Percentiles rank a stretch among this genome's conserved stretches.
Conservation (phyloP, 2,329 filamentous ascomycete genomes). For the Purpureocillium takamizusanense region DNA sequence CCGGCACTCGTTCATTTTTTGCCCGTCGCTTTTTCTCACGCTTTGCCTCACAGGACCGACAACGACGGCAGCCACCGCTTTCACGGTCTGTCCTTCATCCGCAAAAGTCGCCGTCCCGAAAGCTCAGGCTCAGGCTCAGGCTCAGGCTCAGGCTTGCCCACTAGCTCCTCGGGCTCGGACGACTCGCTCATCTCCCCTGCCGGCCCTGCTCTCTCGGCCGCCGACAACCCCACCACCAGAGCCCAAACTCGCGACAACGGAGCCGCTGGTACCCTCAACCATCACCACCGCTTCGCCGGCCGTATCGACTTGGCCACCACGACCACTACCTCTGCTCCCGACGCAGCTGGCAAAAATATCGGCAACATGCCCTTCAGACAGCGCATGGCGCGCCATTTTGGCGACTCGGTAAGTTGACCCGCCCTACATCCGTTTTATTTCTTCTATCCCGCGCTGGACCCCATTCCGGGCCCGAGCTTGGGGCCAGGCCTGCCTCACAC, state of each 20-base stretch:
- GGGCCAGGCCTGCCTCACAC: too few relatives aligned
- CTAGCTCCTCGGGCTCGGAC: too few relatives aligned
- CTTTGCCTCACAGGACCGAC: slow-evolving; percentile 2
- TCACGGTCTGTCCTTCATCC: slow-evolving; percentile 4
- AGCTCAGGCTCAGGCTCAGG: slow-evolving; percentile 5
- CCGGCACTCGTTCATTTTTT: background rate
- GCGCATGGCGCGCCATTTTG: slow-evolving; percentile 36
- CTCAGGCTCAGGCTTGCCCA: slow-evolving; percentile 3
- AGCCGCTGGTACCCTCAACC: too few relatives aligned
- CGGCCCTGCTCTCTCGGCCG: too few relatives aligned
- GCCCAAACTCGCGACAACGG: too few relatives aligned
- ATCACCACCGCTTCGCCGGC: too few relatives aligned
- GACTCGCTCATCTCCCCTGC: too few relatives aligned
- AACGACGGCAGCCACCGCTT: slow-evolving; percentile 2
- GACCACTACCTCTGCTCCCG: too few relatives aligned
- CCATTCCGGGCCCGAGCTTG: background rate
- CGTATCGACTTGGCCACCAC: too few relatives aligned
- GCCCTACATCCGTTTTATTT: background rate
- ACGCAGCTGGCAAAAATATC: background rate
- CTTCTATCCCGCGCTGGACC: background rate
- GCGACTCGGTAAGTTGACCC: slow-evolving; percentile 31
- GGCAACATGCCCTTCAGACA: slow-evolving; percentile 28
- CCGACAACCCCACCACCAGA: too few relatives aligned
- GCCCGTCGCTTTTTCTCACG: background rate
- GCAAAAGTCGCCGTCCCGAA: slow-evolving; percentile 1